Conservation (phyloP, 441 rosid species). For the Pelargonium australe region DNA sequence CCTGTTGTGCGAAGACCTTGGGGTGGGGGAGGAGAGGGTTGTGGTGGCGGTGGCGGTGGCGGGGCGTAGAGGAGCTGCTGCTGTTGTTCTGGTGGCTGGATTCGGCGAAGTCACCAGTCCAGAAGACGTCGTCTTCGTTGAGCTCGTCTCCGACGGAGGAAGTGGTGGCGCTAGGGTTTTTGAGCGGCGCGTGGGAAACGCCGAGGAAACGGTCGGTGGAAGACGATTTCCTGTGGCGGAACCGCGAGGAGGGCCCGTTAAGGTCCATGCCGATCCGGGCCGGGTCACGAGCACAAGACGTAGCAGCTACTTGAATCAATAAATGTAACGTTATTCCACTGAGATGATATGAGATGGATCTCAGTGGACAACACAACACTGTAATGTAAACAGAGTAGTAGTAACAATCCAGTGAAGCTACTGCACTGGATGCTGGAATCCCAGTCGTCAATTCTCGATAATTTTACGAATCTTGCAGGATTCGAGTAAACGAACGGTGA, state of each 20-base stretch:
- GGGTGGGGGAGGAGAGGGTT: constrained; percentile 25
- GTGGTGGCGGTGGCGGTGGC: constrained; percentile 20
- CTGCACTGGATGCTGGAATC: too few species aligned
- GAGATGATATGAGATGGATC: too few species aligned
- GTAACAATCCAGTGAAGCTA: too few species aligned
- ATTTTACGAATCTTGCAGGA: too few species aligned
- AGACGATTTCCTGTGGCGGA: constrained; percentile 28
- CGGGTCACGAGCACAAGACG: too few species aligned
- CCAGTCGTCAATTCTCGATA: too few species aligned
- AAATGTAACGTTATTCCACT: too few species aligned
- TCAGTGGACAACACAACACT: too few species aligned
- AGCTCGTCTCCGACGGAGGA: constrained; percentile 31
- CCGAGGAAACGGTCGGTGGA: constrained; percentile 35
- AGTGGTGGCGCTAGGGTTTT: constrained; percentile 17
- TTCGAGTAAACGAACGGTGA: too few species aligned
- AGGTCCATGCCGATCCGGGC: constrained; percentile 26
- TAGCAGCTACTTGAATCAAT: too few species aligned
- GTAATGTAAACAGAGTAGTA: too few species aligned
- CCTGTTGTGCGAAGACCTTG: constrained; percentile 32
- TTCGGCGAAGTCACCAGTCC: constrained; percentile 33
- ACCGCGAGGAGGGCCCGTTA: constrained; percentile 28
- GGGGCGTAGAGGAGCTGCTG: constrained; percentile 7
- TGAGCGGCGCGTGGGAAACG: constrained; percentile 18
- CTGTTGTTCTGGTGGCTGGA: constrained; percentile 11
- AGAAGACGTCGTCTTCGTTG: constrained; percentile 50